Percentiles rank a stretch among this genome's conserved stretches.
Evolutionary conservation across 1,284 basidiomycete species (phyloP).

Genomic region (Omphalotus olearius): DNA sequence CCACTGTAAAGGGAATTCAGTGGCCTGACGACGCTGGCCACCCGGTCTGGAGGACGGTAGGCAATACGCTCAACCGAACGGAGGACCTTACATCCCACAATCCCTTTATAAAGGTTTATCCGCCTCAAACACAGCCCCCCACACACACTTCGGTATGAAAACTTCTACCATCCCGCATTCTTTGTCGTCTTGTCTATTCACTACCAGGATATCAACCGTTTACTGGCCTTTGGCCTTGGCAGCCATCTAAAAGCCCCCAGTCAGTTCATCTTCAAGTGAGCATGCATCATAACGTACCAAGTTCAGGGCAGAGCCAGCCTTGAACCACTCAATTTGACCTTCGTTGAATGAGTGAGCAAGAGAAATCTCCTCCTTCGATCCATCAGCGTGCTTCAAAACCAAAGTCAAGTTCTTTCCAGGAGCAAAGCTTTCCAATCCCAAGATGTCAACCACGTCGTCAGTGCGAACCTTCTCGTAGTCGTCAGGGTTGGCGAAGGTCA

Average conservation of each 20-base stretch:
- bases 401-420: constrained; percentile 88
- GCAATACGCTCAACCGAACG: no score
- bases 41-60: no score
- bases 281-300: constrained; percentile 43
- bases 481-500: constrained; percentile 83
- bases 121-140: no score
- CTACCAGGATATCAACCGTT: neutral
- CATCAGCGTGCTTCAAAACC: constrained; percentile 79
- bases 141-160: no score
- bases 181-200: neutral
- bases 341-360: constrained; percentile 84
- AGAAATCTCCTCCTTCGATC: constrained; percentile 65
- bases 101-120: no score
- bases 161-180: no score
- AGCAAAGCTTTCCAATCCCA: constrained; percentile 79
- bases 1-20: no score
- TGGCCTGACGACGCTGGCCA: no score
- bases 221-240: constrained; percentile 48
- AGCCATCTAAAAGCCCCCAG: constrained; percentile 30
- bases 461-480: constrained; percentile 91
- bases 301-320: constrained; percentile 86
- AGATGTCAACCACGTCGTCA: constrained; percentile 80
- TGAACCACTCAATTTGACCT: constrained; percentile 94
- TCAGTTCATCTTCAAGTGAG: neutral
- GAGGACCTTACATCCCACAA: no score